A percentile compares a stretch with the other conserved stretches of the same genome.
Conservation (phyloP, 148 eudicot species). For the Diospyros kaki region DNA sequence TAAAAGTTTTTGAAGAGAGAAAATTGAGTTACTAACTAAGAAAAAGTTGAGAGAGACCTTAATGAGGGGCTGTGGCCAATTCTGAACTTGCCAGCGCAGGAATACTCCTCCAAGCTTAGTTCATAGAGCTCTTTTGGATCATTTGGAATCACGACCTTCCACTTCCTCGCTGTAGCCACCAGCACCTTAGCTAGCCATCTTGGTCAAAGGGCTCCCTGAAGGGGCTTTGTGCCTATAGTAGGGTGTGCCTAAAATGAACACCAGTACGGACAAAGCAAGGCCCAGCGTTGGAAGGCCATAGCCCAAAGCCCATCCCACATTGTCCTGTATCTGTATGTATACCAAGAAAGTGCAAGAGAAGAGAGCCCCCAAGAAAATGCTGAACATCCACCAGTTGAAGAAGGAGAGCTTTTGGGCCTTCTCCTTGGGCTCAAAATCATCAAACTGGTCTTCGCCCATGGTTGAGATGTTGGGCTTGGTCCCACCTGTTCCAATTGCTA, state of each 20-base stretch:
- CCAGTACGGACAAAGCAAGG: constrained; percentile 46
- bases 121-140: constrained; percentile 44
- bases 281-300: constrained; percentile 58
- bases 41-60: no score
- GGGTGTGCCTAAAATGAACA: constrained; percentile 39
- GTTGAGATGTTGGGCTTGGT: constrained; percentile 9
- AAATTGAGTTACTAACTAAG: no score
- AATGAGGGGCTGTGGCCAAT: no score
- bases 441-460: neutral
- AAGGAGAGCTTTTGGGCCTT: neutral
- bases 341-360: constrained; percentile 51
- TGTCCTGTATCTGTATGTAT: constrained; percentile 61
- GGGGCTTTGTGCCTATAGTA: constrained; percentile 43
- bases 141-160: constrained; percentile 31
- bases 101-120: no score
- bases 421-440: no score
- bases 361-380: constrained; percentile 47
- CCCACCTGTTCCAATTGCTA: neutral
- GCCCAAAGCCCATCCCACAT: constrained; percentile 61
- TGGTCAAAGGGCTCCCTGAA: constrained; percentile 52
- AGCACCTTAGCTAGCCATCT: constrained; percentile 49
- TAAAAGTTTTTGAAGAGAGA: no score
- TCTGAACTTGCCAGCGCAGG: no score
- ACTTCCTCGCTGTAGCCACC: constrained; percentile 45
- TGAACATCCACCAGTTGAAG: constrained; percentile 54